Evolutionary conservation across 2,329 filamentous ascomycete genomes (phyloP).

Genomic region (Sporothrix inflata): DNA sequence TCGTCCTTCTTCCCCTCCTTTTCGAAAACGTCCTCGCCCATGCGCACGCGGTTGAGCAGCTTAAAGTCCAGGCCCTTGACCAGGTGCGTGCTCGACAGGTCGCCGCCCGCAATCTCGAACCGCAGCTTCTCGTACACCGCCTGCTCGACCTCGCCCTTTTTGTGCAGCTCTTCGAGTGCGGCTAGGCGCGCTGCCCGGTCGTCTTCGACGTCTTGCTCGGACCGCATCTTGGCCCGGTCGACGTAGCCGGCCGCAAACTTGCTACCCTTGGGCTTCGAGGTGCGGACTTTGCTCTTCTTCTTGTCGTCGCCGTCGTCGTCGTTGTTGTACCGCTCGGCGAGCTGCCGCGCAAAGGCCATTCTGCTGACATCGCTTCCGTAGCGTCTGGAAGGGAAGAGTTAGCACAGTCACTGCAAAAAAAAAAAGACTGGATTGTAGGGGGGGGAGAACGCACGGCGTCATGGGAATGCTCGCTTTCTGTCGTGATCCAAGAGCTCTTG

Average conservation of each 20-base stretch:
- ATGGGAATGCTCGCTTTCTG: slow-evolving; percentile 84
- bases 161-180: slow-evolving; percentile 78
- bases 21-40: slow-evolving; percentile 69
- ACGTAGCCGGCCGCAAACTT: slow-evolving; percentile 80
- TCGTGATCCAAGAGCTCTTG: slow-evolving; percentile 70
- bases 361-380: slow-evolving; percentile 60
- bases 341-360: slow-evolving; percentile 79
- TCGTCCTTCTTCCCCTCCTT: slow-evolving; percentile 43
- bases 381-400: slow-evolving; percentile 55
- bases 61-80: slow-evolving; percentile 91
- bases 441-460: slow-evolving; percentile 71
- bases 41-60: slow-evolving; percentile 69
- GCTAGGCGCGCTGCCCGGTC: slow-evolving; percentile 68
- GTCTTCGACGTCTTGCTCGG: slow-evolving; percentile 51
- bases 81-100: slow-evolving; percentile 78
- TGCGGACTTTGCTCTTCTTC: slow-evolving; percentile 73
- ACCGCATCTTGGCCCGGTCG: slow-evolving; percentile 68
- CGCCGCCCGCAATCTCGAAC: slow-evolving; percentile 79
- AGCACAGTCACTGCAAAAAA: no score
- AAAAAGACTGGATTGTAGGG: no score
- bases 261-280: slow-evolving; percentile 79
- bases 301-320: slow-evolving; percentile 42
- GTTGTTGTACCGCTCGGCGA: slow-evolving; percentile 71
- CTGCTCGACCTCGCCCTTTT: slow-evolving; percentile 81
- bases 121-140: slow-evolving; percentile 75